Evolutionary conservation across 345 rosid species (phyloP), one percentile per base, ranked within the genome.

Genomic region (Reutealis trisperma): DNA sequence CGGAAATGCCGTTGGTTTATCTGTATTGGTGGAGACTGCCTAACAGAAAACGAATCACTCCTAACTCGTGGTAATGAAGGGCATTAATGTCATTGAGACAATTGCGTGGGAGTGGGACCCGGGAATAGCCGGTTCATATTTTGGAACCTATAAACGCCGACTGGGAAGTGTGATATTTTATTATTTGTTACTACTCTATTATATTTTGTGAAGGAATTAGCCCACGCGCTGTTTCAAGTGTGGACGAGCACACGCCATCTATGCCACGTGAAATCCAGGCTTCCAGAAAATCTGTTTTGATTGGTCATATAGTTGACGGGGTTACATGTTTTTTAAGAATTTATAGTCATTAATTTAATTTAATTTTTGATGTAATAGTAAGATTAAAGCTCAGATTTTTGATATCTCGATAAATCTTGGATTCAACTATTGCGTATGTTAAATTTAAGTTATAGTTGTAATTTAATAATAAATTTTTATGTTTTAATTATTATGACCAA

Each of bases 221-320:
- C 34, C 32, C 1, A 79, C 80, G 85, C 76, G 72, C 80, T 27
- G 4, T 25, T 19, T 0, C 8, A 41, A 51, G 66, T 63, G 24
- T 22, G 19, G 22, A 54, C 13, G 24, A 6, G n/a, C 81, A 27
- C 83, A 59, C 83, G 87, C 80, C 19, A 62, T 71, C 73, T 19
- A 1, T 4, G 63, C 70, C 84, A 82, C 84, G 70, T 81, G 81
- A 83, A 83, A 81, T 62, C 81, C 72, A 74, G 84, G n/a, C 84
- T 32, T 81, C 72, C 70, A n/a, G 55, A 25, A 45, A 11, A 0
- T n/a, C 32, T 3, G 6, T 22, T 8, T 42, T 73, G 1, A 12
- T 13, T 44, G 21, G n/a, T 66, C 55, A 0, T 11, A 22, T n/a
- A 60, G 65, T 6, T 44, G 71, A 30, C 75, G 34, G 16, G n/a